Conservation (phyloP, 2,329 filamentous ascomycete species). For the Beauveria bassiana region DNA sequence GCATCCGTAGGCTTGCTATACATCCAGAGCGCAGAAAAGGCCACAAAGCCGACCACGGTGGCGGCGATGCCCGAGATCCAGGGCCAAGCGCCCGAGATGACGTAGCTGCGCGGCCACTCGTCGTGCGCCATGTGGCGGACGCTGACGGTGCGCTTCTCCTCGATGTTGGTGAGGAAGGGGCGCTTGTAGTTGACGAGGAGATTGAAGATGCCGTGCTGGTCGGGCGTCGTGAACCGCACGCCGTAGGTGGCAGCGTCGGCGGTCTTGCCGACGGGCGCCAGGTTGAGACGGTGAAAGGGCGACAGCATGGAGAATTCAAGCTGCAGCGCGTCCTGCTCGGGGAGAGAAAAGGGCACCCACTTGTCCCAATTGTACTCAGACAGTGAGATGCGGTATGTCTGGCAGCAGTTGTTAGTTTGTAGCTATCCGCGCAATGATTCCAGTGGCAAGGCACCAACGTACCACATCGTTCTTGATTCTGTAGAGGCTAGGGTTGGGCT, state of each 20-base stretch:
- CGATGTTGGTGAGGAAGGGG: constrained; percentile 79
- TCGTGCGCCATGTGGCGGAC: constrained; percentile 96
- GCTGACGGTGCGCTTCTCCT: constrained; percentile 92
- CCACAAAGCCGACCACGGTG: constrained; percentile 76
- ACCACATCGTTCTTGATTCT: constrained; percentile 95
- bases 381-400: constrained; percentile 82
- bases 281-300: constrained; percentile 82
- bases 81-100: constrained; percentile 85
- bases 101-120: constrained; percentile 87
- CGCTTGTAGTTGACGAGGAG: constrained; percentile 97
- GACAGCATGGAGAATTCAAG: constrained; percentile 99
- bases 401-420: not conserved
- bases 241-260: constrained; percentile 66
- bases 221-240: constrained; percentile 72
- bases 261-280: constrained; percentile 51
- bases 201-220: constrained; percentile 99
- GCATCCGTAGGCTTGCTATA: constrained; percentile 48
- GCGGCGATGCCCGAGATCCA: constrained; percentile 86
- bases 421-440: not conserved
- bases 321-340: constrained; percentile 67
- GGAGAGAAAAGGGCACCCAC: constrained; percentile 66
- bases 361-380: constrained; percentile 75
- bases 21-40: constrained; percentile 82
- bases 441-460: constrained; percentile 34
- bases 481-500: constrained; percentile 80